Percentiles rank a stretch among this genome's conserved stretches.
These are phyloP conservation scores for Cyberlindnera bimundalis DNA, from an alignment of 805 yeast species.

Conservation along the genomic window DNA sequence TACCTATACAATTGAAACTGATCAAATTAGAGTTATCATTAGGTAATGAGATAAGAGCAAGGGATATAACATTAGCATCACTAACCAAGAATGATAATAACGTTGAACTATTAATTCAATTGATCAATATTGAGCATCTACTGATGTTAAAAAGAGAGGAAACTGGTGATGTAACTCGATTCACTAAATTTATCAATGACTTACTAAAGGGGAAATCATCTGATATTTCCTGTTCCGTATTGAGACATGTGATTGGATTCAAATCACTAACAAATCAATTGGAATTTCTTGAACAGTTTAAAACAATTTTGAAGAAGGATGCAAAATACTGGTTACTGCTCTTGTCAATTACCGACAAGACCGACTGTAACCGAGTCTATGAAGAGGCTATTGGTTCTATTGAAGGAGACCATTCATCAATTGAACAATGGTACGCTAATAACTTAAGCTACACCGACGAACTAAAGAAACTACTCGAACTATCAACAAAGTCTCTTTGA, in stretches of 20 bases:
- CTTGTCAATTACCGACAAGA: too few species aligned
- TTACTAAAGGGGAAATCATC: constrained; percentile 6
- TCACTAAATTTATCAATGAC: constrained; percentile 1
- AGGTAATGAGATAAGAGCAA: constrained; percentile 36
- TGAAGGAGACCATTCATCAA: too few species aligned
- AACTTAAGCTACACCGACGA: neutral
- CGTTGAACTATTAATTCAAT: constrained; percentile 38
- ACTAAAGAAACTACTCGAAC: neutral
- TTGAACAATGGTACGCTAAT: too few species aligned
- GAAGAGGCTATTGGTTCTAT: too few species aligned
- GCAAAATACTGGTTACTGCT: neutral
- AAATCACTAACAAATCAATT: neutral
- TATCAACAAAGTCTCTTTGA: too few species aligned
- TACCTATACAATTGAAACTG: constrained; percentile 35
- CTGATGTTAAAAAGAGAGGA: constrained; percentile 3
- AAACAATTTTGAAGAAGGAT: neutral
- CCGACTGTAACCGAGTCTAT: too few species aligned
- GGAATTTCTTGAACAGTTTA: neutral
- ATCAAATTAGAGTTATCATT: constrained; percentile 41
- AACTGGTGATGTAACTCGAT: neutral
- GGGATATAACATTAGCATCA: constrained; percentile 13
- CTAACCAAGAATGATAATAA: constrained; percentile 30
- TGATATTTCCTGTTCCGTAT: constrained; percentile 2
- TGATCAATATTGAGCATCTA: constrained; percentile 40
- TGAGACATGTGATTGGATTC: constrained; percentile 8